Evolutionary conservation across 805 yeast genomes (phyloP), one percentile per base, ranked within the genome.

Genomic region (Kuraishia floccosa): DNA sequence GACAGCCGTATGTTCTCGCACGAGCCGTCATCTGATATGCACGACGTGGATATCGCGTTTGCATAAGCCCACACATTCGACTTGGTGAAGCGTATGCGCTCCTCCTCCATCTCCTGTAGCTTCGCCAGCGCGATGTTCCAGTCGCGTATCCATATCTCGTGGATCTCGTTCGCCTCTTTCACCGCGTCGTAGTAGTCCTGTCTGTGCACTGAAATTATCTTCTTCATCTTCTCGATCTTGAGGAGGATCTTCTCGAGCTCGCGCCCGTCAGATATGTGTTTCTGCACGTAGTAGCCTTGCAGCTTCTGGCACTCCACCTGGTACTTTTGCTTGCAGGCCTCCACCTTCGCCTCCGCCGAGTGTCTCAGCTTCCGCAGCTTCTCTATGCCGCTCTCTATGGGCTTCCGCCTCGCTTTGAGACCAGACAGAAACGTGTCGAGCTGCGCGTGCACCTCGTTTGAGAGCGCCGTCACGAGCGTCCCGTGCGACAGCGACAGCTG

Each of bases 11-110:
- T 68, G 31, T 61, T 61, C 46, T 85, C 95, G 34, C 80, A 82
- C 7, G 80, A 65, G 38, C 72, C 77, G 46, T 85, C 95, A 43
- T 78, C 81, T 27, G 73, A 70, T 20, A 84, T 87, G 47, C 94
- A 85, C 3, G 76, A 63, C 0, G 83, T 65, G 6, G 93, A 81
- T 6, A 81, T 61, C 24, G 75, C 63, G 51, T 84, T 84, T 28
- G 89, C 74, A 45, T 65, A 83, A 26, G 75, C 80, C 81, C 94
- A 85, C 36, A 85, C 52, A 41, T 76, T 81, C 12, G 77, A 60
- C 43, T 82, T 78, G 34, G 80, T 46, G 38, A 75, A 67, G 42
- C 77, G 78, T 33, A 82, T 68, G 38, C 87, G 66, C 46, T 80
- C 85, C 30, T 72, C 70, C 47, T 84, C 95, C 28, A 80, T 51